Base-by-base conservation (phyloP, 495 filamentous ascomycete species). In the Lasiosphaeria hispida region DNA sequence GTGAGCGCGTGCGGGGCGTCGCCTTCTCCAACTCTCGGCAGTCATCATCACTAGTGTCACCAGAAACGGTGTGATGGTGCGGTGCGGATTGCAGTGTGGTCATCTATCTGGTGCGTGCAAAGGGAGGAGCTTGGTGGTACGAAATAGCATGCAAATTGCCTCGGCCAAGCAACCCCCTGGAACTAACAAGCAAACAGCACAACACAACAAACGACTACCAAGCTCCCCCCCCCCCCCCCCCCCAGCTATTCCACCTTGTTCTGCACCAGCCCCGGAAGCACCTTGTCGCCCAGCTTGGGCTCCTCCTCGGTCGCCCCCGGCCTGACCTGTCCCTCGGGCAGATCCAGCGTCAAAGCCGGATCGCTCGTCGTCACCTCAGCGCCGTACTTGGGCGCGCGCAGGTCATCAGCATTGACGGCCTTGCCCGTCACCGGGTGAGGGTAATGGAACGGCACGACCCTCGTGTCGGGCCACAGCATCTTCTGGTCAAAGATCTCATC, bases 391-490 rank as follows among this genome's bases (percentile, higher is more conserved):
- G 79, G 79, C 33, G 79, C 79, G 18, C 77, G 69, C 61, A 83
- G 60, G 53, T 80, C 78, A 55, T 80, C 76, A 11, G 64, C 67
- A 3, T 64, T 62, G 0, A 77, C 70, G 55, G 48, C 54, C 61
- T 72, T 68, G 0, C 79, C 79, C 17, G 80, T 83, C 2, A 83
- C 72, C 0, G 79, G 80, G 59, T 83, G 79, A 6, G 75, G 69
- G 59, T 83, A 83, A 58, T 83, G 80, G 66, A 82, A 82, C 3
- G 79, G 78, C 42, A 83, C 73, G 10, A 81, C 80, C 53, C 79
- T 69, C 7, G 77, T 79, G 57, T 83, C 80, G 0, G 80, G 80
- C 80, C 79, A 83, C 48, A 83, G 62, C 72, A 77, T 76, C 59
- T 73, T 74, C 68, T 80, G 72, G 61, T 81, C 76, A 13, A 80